Conservation (phyloP, 305 asterid genomes). For the Fraxinus sp. region DNA sequence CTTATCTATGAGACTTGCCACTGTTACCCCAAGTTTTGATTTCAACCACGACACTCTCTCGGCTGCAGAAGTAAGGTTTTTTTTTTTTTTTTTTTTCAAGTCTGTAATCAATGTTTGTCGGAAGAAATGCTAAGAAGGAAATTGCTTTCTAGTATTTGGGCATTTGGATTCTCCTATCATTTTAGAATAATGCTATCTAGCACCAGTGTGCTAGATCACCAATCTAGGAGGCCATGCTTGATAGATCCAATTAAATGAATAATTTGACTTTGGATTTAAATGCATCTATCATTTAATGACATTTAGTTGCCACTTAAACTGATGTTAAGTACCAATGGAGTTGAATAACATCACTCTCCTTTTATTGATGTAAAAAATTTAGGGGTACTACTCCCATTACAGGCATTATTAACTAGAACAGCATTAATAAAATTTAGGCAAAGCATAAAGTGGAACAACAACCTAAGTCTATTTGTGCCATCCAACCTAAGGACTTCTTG, state of each 20-base stretch:
- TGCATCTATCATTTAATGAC: no score
- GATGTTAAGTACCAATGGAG: no score
- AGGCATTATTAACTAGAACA: background rate
- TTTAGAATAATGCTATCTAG: no score
- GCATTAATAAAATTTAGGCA: background rate
- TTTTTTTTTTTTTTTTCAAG: background rate
- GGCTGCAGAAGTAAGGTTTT: constrained; percentile 64
- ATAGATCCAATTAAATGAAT: no score
- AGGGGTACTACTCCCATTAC: background rate
- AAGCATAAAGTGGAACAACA: background rate
- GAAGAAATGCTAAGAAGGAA: background rate
- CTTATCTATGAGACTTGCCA: constrained; percentile 92
- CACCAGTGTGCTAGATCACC: no score
- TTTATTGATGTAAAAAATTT: background rate
- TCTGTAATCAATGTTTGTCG: background rate
- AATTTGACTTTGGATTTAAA: no score
- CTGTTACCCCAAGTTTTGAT: constrained; percentile 70
- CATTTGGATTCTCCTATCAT: no score
- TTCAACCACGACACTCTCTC: constrained; percentile 65
- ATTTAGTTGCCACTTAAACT: no score
- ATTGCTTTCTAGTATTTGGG: background rate
- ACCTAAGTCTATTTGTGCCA: background rate
- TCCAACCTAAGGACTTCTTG: background rate
- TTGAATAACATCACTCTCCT: background rate
- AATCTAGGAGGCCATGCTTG: no score